Percentiles rank a stretch among this genome's conserved stretches.
phyloP scores from a whole-genome alignment of 306 rosid species.

The Dalbergia cochinchinensis region DNA sequence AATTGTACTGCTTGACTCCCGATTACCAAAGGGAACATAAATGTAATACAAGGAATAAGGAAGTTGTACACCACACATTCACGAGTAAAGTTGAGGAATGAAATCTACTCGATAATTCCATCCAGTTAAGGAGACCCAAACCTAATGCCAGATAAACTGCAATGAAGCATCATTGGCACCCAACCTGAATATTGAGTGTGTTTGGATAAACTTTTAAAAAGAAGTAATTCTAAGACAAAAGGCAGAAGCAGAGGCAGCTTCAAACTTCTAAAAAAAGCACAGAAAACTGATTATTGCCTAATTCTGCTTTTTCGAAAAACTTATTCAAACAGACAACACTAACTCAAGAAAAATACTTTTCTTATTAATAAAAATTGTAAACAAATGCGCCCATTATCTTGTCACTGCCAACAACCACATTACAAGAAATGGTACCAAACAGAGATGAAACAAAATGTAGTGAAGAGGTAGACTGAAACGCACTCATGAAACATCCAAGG shows the following conservation, averaged over 20 bases:
- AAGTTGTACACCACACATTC: not conserved
- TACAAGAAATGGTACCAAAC: too few relatives aligned
- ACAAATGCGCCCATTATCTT: too few relatives aligned
- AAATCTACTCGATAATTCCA: not conserved
- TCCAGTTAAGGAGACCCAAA: slow-evolving; percentile 13
- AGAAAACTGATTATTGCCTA: too few relatives aligned
- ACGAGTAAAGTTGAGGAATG: slow-evolving; percentile 12
- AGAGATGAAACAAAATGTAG: too few relatives aligned
- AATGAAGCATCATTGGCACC: slow-evolving; percentile 12
- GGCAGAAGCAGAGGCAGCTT: not conserved
- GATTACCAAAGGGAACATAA: not conserved
- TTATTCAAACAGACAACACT: too few relatives aligned
- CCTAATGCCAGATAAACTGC: not conserved
- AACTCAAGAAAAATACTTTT: too few relatives aligned
- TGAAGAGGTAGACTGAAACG: too few relatives aligned
- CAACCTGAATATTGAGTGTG: not conserved
- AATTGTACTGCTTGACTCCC: not conserved
- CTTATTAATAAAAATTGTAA: too few relatives aligned
- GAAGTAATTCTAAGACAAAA: not conserved
- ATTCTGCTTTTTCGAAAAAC: too few relatives aligned
- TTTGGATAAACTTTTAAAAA: not conserved
- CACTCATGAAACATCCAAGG: too few relatives aligned
- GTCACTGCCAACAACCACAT: too few relatives aligned
- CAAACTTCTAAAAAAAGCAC: not conserved
- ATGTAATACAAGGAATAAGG: slow-evolving; percentile 16